A percentile compares a stretch with the other conserved stretches of the same genome.
Conservation (phyloP, 768 basidiomycete genomes). For the Postia placenta region DNA sequence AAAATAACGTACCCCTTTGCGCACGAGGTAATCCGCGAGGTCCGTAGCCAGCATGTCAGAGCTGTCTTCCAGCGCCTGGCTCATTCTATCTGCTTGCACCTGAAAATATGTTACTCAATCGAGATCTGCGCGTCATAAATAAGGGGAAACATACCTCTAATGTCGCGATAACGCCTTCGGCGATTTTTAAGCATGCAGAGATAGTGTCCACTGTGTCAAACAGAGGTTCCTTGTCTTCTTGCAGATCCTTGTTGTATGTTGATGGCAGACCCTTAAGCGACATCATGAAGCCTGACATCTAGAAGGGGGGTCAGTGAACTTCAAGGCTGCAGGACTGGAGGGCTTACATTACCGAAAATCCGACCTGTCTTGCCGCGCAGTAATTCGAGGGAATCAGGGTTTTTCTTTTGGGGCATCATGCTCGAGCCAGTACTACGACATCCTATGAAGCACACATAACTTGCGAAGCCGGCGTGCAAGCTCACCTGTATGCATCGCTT, state of each 20-base stretch:
- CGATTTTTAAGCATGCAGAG: conserved; percentile 82
- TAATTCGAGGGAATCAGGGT: conserved; percentile 93
- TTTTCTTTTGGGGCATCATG: conserved; percentile 99
- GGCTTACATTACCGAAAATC: conserved; percentile 80
- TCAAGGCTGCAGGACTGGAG: not conserved
- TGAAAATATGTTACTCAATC: conserved; percentile 29
- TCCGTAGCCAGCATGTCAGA: conserved; percentile 99
- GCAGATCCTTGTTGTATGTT: conserved; percentile 99
- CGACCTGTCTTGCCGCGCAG: conserved; percentile 94
- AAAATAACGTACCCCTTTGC: conserved; percentile 75
- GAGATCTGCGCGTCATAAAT: not conserved
- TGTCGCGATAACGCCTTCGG: conserved; percentile 91
- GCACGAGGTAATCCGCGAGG: conserved; percentile 95
- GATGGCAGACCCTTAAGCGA: conserved; percentile 95
- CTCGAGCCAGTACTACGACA: conserved; percentile 85
- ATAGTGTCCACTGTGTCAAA: conserved; percentile 92
- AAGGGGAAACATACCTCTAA: conserved; percentile 54
- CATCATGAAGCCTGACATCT: conserved; percentile 98
- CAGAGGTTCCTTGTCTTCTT: conserved; percentile 97
- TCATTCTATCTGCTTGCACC: conserved; percentile 92
- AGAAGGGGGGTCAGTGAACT: conserved; percentile 2
- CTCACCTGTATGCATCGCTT: conserved; percentile 93
- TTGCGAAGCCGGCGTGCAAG: conserved; percentile 44
- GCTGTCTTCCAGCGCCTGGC: conserved; percentile 60
- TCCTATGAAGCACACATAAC: not conserved